Conservation (phyloP, 768 basidiomycete species). For the Termitomyces sp. region DNA sequence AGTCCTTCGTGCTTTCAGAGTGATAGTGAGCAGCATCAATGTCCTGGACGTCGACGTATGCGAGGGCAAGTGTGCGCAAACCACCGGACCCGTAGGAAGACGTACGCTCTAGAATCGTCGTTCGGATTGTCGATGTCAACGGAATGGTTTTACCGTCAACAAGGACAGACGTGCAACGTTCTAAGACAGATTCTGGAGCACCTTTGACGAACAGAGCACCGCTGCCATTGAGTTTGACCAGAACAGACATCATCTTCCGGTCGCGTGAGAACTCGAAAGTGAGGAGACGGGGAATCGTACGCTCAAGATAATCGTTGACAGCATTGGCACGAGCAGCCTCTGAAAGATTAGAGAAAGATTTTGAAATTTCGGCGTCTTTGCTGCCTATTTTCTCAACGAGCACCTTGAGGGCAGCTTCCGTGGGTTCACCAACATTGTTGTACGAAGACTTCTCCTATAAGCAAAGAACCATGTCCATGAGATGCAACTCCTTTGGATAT, state of each 20-base stretch:
- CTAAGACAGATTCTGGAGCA: conserved; percentile 92
- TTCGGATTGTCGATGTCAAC: conserved; percentile 56
- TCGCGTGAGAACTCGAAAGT: conserved; percentile 98
- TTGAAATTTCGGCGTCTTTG: conserved; percentile 48
- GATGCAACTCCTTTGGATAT: background rate
- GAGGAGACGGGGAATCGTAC: conserved; percentile 68
- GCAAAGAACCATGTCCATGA: background rate
- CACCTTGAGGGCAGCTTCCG: conserved; percentile 94
- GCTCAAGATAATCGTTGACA: conserved; percentile 80
- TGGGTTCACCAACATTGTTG: conserved; percentile 89
- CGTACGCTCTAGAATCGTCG: conserved; percentile 57
- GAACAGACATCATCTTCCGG: conserved; percentile 99
- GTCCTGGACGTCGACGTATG: conserved; percentile 76
- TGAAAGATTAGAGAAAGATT: conserved; percentile 52
- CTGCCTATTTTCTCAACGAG: conserved; percentile 92
- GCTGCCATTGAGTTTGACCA: conserved; percentile 60
- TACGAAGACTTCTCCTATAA: conserved; percentile 74
- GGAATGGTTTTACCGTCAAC: conserved; percentile 60
- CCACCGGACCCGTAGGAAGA: conserved; percentile 73
- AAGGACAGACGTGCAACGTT: conserved; percentile 74
- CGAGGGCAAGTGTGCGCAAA: conserved; percentile 87
- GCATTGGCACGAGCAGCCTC: conserved; percentile 68
- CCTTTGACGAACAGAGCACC: conserved; percentile 93
- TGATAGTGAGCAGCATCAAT: conserved; percentile 77
- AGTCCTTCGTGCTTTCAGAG: conserved; percentile 74